A percentile compares a stretch with the other conserved stretches of the same genome.
Conservation (phyloP, 208 protist species). For the Naegleria gruberi region DNA sequence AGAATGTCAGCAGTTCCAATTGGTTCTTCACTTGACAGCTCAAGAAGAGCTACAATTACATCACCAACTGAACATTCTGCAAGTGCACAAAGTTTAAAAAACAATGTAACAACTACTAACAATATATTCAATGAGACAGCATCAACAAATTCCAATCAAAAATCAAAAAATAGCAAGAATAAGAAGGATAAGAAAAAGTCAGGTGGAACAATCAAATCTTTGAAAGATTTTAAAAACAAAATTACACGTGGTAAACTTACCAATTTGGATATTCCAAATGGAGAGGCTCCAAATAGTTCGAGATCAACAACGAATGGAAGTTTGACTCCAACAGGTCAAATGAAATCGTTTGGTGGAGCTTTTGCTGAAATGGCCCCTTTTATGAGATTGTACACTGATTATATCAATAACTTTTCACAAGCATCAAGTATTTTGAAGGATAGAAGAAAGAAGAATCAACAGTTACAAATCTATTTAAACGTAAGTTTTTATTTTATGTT, state of each 20-base stretch:
- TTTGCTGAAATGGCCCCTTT: not conserved
- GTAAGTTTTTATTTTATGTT: not conserved
- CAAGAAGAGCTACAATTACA: not conserved
- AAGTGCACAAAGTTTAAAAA: not conserved
- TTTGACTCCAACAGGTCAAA: not conserved
- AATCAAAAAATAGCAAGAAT: not conserved
- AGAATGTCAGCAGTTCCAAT: too few species aligned
- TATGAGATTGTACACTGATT: slow-evolving; percentile 18
- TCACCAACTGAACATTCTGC: not conserved
- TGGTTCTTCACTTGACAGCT: not conserved
- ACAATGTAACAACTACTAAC: too few species aligned
- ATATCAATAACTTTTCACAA: slow-evolving; percentile 6
- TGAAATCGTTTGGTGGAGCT: slow-evolving; percentile 6
- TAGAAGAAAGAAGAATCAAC: not conserved
- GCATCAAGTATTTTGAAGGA: not conserved
- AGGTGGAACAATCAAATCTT: too few species aligned
- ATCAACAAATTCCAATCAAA: too few species aligned
- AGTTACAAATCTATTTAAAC: slow-evolving; percentile 2
- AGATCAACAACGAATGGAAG: not conserved
- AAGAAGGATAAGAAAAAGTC: not conserved
- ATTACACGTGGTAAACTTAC: not conserved
- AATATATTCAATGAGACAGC: too few species aligned
- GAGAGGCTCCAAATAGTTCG: too few species aligned
- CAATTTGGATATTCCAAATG: not conserved
- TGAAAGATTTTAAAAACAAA: not conserved